These are phyloP conservation scores for Suhomyces sp. DNA, from an alignment of 805 yeast species.

Conservation along the genomic window DNA sequence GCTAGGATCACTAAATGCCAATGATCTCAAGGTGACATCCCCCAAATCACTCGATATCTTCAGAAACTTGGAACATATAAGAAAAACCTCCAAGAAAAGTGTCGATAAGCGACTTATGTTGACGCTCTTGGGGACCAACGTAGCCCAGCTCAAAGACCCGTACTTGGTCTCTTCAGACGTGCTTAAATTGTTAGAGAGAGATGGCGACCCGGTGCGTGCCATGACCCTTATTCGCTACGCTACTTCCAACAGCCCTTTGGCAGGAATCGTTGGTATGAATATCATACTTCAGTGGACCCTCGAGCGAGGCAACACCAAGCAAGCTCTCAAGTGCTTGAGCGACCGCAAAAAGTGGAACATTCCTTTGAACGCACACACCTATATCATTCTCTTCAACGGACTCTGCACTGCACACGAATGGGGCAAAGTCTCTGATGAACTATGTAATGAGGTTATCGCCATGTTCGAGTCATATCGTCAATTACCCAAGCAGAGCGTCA, in stretches of 20 bases:
- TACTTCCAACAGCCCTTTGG: constrained; percentile 12
- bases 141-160: constrained; percentile 57
- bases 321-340: constrained; percentile 49
- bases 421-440: constrained; percentile 26
- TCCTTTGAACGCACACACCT: constrained; percentile 46
- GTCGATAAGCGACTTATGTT: constrained; percentile 47
- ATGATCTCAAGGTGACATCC: constrained; percentile 21
- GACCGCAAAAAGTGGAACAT: constrained; percentile 63
- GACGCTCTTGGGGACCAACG: constrained; percentile 49
- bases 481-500: background rate
- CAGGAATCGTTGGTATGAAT: constrained; percentile 53
- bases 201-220: constrained; percentile 51
- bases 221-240: constrained; percentile 48
- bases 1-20: constrained; percentile 19
- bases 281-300: constrained; percentile 53
- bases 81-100: constrained; percentile 20
- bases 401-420: constrained; percentile 29
- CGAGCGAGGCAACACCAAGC: constrained; percentile 38
- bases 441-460: constrained; percentile 18
- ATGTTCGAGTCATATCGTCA: constrained; percentile 18
- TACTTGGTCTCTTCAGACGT: constrained; percentile 53
- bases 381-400: constrained; percentile 35
- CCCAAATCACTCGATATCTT: constrained; percentile 24
- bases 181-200: constrained; percentile 47
- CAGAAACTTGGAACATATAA: constrained; percentile 25